These are phyloP conservation scores for Suillus weaverae DNA, from an alignment of 768 basidiomycete species.

Conservation along the genomic window DNA sequence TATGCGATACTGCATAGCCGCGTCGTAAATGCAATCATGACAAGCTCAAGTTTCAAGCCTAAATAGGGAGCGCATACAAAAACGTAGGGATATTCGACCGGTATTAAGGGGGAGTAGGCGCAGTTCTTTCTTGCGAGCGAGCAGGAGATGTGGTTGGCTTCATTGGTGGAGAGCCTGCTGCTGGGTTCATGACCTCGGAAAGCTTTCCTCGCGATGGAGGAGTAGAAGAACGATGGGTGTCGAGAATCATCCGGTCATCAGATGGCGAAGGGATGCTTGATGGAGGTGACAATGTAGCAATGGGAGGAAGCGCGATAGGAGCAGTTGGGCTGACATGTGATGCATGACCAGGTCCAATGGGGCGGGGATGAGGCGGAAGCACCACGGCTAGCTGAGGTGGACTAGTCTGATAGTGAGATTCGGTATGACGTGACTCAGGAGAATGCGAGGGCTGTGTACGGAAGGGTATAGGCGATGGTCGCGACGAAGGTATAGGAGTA, in stretches of 20 bases:
- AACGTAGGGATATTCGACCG: not conserved
- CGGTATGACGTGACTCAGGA: constrained; percentile 56
- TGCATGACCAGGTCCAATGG: constrained; percentile 56
- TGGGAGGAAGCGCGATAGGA: constrained; percentile 64
- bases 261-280: constrained; percentile 57
- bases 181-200: constrained; percentile 49
- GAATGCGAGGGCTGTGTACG: constrained; percentile 72
- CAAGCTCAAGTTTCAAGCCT: constrained; percentile 2
- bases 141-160: constrained; percentile 59
- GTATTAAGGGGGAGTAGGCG: constrained; percentile 25
- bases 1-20: constrained; percentile 24
- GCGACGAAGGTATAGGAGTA: constrained; percentile 59
- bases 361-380: constrained; percentile 74
- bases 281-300: constrained; percentile 64
- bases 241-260: constrained; percentile 36
- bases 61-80: constrained; percentile 12
- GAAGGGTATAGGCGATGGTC: constrained; percentile 74
- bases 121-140: constrained; percentile 36
- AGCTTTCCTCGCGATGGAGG: constrained; percentile 55
- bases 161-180: constrained; percentile 49
- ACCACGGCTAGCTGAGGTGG: constrained; percentile 58
- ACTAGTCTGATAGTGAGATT: constrained; percentile 42
- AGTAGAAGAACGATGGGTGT: constrained; percentile 45
- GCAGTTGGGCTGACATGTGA: constrained; percentile 37
- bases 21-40: constrained; percentile 21